Conservation (phyloP, 768 basidiomycete species). For the Pulveroboletus sp. region DNA sequence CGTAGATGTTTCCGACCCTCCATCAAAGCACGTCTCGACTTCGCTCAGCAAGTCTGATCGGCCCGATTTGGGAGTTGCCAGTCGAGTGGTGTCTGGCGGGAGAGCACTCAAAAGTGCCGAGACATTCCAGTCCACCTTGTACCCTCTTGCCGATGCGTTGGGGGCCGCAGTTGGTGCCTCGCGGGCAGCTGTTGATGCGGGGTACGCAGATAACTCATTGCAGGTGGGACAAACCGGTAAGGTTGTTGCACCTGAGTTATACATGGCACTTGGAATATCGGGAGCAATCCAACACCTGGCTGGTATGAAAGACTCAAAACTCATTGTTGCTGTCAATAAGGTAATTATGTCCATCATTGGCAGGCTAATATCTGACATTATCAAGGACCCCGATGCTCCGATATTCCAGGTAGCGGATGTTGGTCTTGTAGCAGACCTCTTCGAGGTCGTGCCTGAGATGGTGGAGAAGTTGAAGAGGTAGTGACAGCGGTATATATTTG, state of each 20-base stretch:
- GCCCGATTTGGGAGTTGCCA: slow-evolving; percentile 86
- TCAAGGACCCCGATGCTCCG: slow-evolving; percentile 91
- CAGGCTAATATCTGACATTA: slow-evolving; percentile 10
- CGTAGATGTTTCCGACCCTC: slow-evolving; percentile 51
- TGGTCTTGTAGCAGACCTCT: slow-evolving; percentile 91
- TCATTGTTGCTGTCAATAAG: slow-evolving; percentile 98
- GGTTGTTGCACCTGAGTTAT: slow-evolving; percentile 94
- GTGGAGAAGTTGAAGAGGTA: slow-evolving; percentile 75
- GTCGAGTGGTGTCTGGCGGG: slow-evolving; percentile 90
- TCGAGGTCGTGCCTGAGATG: slow-evolving; percentile 86
- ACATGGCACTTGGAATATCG: slow-evolving; percentile 94
- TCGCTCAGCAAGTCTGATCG: slow-evolving; percentile 86
- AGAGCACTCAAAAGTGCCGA: slow-evolving; percentile 92
- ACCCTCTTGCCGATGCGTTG: slow-evolving; percentile 89
- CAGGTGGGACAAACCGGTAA: slow-evolving; percentile 99
- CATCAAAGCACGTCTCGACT: slow-evolving; percentile 62
- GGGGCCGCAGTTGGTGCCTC: slow-evolving; percentile 98
- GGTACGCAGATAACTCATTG: slow-evolving; percentile 94
- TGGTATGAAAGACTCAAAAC: slow-evolving; percentile 98
- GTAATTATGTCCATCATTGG: slow-evolving; percentile 32
- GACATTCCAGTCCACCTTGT: slow-evolving; percentile 81
- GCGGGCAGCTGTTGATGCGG: slow-evolving; percentile 95
- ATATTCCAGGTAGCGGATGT: slow-evolving; percentile 99
- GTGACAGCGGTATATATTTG: slow-evolving; percentile 6
- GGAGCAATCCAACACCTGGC: slow-evolving; percentile 99